These are phyloP conservation scores for Cordyceps cicadae DNA, from an alignment of 2,329 filamentous ascomycete species.

Conservation along the genomic window DNA sequence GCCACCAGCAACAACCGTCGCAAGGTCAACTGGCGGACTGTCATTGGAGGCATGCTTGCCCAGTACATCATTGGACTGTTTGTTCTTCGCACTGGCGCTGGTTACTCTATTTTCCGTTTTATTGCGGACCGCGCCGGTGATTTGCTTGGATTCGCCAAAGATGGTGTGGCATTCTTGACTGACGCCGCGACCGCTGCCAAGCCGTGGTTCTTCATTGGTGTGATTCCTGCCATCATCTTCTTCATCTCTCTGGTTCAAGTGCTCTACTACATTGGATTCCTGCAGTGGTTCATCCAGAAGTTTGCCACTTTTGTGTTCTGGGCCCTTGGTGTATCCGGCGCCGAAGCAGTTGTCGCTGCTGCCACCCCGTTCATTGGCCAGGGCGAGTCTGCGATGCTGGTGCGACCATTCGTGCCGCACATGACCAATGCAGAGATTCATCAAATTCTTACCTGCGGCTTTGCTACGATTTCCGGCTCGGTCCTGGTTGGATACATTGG, in stretches of 20 bases:
- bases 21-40: slow-evolving; percentile 62
- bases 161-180: slow-evolving; percentile 65
- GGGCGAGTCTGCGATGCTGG: slow-evolving; percentile 88
- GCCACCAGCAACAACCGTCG: slow-evolving; percentile 61
- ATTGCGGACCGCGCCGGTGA: slow-evolving; percentile 66
- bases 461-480: slow-evolving; percentile 84
- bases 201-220: slow-evolving; percentile 64
- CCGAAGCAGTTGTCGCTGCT: slow-evolving; percentile 87
- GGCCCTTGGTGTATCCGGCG: slow-evolving; percentile 76
- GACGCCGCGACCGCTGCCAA: slow-evolving; percentile 34
- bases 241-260: slow-evolving; percentile 90
- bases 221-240: slow-evolving; percentile 91
- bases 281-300: slow-evolving; percentile 87
- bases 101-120: slow-evolving; percentile 88
- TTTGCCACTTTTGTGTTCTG: slow-evolving; percentile 90
- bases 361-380: slow-evolving; percentile 92
- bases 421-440: slow-evolving; percentile 83
- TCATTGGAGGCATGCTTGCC: slow-evolving; percentile 79
- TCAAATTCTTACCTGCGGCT: slow-evolving; percentile 87
- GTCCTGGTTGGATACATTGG: slow-evolving; percentile 79
- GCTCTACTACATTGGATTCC: slow-evolving; percentile 67
- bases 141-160: slow-evolving; percentile 65
- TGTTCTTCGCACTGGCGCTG: slow-evolving; percentile 70
- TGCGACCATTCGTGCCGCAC: slow-evolving; percentile 77
- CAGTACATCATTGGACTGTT: slow-evolving; percentile 88